Conservation (phyloP, 768 basidiomycete species). For the Rhodotorula diobovata region DNA sequence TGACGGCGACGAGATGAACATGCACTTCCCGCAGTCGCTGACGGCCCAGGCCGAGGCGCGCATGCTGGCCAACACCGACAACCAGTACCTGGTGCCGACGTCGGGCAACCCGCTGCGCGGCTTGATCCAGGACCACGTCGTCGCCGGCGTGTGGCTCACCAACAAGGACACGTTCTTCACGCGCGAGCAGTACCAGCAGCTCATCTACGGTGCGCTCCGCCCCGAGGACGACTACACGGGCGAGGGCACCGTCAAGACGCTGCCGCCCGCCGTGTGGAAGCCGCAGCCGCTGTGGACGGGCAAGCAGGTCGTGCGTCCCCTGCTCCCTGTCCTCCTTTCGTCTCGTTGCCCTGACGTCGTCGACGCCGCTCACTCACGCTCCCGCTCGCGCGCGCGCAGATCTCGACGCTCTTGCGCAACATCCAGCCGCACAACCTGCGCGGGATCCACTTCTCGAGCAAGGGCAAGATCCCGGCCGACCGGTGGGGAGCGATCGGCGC, state of each 20-base stretch:
- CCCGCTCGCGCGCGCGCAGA: slow-evolving; percentile 53
- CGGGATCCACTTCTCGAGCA: slow-evolving; percentile 77
- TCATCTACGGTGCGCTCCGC: slow-evolving; percentile 86
- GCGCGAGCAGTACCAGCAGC: slow-evolving; percentile 90
- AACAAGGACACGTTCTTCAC: slow-evolving; percentile 90
- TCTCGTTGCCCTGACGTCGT: not conserved
- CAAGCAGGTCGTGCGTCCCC: slow-evolving; percentile 76
- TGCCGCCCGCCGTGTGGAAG: slow-evolving; percentile 89
- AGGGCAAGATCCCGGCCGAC: slow-evolving; percentile 77
- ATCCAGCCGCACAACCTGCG: slow-evolving; percentile 73
- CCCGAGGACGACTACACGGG: slow-evolving; percentile 70
- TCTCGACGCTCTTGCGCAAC: slow-evolving; percentile 88
- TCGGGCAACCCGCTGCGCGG: slow-evolving; percentile 97
- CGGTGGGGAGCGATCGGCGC: slow-evolving; percentile 58
- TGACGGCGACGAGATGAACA: slow-evolving; percentile 79
- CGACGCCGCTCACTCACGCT: not conserved
- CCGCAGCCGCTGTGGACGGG: slow-evolving; percentile 92
- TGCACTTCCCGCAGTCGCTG: slow-evolving; percentile 97
- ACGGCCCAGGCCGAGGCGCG: slow-evolving; percentile 89
- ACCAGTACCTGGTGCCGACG: slow-evolving; percentile 97
- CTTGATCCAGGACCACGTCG: slow-evolving; percentile 97
- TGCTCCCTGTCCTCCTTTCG: not conserved
- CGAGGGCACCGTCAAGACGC: slow-evolving; percentile 64
- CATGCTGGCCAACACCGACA: slow-evolving; percentile 94
- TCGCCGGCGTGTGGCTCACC: slow-evolving; percentile 99